A percentile compares a stretch with the other conserved stretches of the same genome.
These are phyloP conservation scores for Medicago lupulina DNA, from an alignment of 306 rosid species.

Conservation along the genomic window DNA sequence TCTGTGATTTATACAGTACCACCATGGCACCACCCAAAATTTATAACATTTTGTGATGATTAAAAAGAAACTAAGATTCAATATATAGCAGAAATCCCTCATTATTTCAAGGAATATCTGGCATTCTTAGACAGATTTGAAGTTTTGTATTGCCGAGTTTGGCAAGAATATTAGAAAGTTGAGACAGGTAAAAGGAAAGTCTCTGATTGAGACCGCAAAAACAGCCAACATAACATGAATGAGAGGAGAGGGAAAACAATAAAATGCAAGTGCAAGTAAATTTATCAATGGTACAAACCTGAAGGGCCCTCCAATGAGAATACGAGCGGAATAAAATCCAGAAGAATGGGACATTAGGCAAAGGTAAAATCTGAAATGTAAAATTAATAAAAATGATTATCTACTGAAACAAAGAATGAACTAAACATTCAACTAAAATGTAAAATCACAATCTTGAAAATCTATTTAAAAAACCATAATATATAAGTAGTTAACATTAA, in stretches of 20 bases:
- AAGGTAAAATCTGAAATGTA: conserved; percentile 77
- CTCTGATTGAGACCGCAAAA: conserved; percentile 14
- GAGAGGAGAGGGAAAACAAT: conserved; percentile 13
- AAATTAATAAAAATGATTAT: conserved; percentile 35
- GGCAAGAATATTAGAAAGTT: conserved; percentile 20
- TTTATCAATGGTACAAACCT: conserved; percentile 54
- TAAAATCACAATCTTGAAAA: conserved; percentile 16
- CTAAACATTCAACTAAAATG: conserved; percentile 21
- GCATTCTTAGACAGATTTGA: conserved; percentile 2
- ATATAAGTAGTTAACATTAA: conserved; percentile 11
- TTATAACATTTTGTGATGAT: conserved; percentile 8
- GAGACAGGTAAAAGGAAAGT: conserved; percentile 6
- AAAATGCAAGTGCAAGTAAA: conserved; percentile 23
- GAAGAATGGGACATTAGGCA: conserved; percentile 91
- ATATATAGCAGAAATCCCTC: not conserved
- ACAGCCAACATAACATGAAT: conserved; percentile 25
- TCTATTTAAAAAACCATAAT: not conserved
- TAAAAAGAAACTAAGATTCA: not conserved
- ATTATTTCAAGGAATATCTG: not conserved
- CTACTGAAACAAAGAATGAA: conserved; percentile 15
- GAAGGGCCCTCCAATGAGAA: conserved; percentile 93
- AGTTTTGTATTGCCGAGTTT: not conserved
- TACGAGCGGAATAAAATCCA: conserved; percentile 84
- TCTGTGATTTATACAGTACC: conserved; percentile 16
- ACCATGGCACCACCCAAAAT: not conserved